Percentiles rank a stretch among this genome's conserved stretches.
phyloP scores from a whole-genome alignment of 2,329 filamentous ascomycete species.

The Neofusicoccum kwambonambiense region DNA sequence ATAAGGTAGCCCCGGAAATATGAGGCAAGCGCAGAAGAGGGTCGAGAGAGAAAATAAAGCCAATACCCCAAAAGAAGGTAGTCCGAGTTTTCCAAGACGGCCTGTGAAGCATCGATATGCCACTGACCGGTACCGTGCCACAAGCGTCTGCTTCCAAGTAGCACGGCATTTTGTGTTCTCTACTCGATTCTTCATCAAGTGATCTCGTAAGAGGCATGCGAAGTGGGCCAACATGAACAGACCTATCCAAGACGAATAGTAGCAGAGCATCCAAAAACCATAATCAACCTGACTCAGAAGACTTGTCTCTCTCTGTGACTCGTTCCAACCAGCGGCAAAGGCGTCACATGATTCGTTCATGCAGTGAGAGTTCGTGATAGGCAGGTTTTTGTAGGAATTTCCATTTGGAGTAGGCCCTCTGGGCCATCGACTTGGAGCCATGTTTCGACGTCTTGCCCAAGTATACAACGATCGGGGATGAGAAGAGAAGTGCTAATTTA shows the following conservation, averaged over 20 bases:
- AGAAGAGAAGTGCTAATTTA: too few species aligned
- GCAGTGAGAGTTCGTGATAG: constrained; percentile 22
- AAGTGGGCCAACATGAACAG: constrained; percentile 19
- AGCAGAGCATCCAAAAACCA: constrained; percentile 23
- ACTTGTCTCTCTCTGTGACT: constrained; percentile 19
- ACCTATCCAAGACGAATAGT: constrained; percentile 22
- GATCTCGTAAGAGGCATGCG: constrained; percentile 1
- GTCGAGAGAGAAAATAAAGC: constrained; percentile 21
- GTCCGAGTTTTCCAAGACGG: constrained; percentile 19
- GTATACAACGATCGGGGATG: too few species aligned
- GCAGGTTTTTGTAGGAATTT: constrained; percentile 18
- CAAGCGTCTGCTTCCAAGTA: constrained; percentile 7
- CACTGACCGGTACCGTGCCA: constrained; percentile 20
- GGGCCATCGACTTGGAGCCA: too few species aligned
- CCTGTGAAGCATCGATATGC: constrained; percentile 24
- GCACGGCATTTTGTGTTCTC: neutral
- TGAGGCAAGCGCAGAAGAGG: constrained; percentile 22
- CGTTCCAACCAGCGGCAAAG: constrained; percentile 21
- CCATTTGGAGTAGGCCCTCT: too few species aligned
- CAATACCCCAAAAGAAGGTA: constrained; percentile 23
- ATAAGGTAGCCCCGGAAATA: constrained; percentile 24
- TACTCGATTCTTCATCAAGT: neutral
- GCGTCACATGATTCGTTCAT: constrained; percentile 20
- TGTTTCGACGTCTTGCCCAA: too few species aligned
- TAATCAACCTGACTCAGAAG: constrained; percentile 21